Base-by-base conservation (phyloP, 352 stramenopile genomes). In the Pythium plurisporium region DNA sequence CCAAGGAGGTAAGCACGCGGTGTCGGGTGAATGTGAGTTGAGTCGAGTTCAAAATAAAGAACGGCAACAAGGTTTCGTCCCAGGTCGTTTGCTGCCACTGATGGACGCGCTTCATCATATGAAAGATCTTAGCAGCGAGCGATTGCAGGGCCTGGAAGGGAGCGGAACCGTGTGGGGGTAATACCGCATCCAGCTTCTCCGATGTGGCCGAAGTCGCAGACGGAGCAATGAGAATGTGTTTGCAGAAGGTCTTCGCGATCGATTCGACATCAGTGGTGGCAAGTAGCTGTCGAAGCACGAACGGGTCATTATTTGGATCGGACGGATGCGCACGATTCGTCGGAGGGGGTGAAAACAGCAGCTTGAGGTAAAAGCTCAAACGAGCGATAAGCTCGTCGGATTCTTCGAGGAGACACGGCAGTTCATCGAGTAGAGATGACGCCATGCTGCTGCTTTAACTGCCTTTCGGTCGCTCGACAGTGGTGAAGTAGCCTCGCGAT, bases 81-180 rank as follows among this genome's bases (percentile, higher is more conserved):
- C 75, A 88, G 3, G 70, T 44, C 1, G 70, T 69, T 49, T 80
- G 67, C 41, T 89, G 76, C 72, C 79, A 87, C 42, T 86, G 76
- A 14, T 89, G 73, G 20, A 86, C 37, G 30, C 68, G 70, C 68
- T 82, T 86, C 72, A 87, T 82, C 20, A 89, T 66, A 22, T 86
- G 74, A 37, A 82, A 80, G 8, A 74, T 40, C 51, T 63, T 72
- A 10, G 68, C 40, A 1, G 62, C 55, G 6, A 76, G 31, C 19
- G 52, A 59, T 29, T 73, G 49, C 20, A 88, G 55, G 0, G 62
- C 55, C 0, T 25, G 44, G n/a, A 58, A 70, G 4, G 44, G 22
- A 19, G 23, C 17, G 22, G 19, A 41, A 2, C 49, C 40, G 20
- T 19, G 25, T n/a, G 46, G 29, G 6, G 50, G 67, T 33, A 45